These are phyloP conservation scores for Termitomyces sp. DNA, from an alignment of 768 basidiomycete species.

Conservation along the genomic window DNA sequence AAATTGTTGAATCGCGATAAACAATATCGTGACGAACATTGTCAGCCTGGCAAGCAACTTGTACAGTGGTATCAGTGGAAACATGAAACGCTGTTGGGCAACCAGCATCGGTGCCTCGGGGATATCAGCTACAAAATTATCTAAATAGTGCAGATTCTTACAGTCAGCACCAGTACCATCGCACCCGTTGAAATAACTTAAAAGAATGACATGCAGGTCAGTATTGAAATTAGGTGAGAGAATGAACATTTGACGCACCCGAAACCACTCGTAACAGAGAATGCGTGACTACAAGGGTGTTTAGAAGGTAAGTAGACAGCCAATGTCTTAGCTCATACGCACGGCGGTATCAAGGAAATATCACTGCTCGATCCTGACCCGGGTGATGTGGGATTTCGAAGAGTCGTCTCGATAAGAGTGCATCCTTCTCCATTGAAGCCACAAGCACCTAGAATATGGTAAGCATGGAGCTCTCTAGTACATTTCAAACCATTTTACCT, in stretches of 20 bases:
- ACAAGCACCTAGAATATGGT: conserved; percentile 22
- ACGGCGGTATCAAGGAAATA: conserved; percentile 39
- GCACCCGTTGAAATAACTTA: conserved; percentile 38
- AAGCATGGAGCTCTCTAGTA: background rate
- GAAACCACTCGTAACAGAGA: conserved; percentile 37
- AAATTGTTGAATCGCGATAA: background rate
- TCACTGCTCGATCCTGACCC: conserved; percentile 30
- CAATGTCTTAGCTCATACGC: conserved; percentile 13
- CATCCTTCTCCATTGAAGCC: conserved; percentile 35
- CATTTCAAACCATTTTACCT: conserved; percentile 6
- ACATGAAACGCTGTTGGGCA: conserved; percentile 34
- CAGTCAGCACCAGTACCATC: conserved; percentile 39
- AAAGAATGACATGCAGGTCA: background rate
- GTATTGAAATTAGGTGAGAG: background rate
- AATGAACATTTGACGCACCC: conserved; percentile 20
- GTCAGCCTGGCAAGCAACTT: conserved; percentile 22
- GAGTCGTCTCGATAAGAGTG: conserved; percentile 32
- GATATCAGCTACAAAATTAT: background rate
- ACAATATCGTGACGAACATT: background rate
- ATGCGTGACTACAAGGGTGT: conserved; percentile 24
- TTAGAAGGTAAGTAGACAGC: background rate
- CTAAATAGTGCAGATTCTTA: conserved; percentile 16
- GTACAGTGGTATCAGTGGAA: conserved; percentile 29
- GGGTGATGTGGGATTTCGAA: conserved; percentile 26
- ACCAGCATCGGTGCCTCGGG: conserved; percentile 25